Base-by-base conservation (phyloP, 2,329 filamentous ascomycete species). In the Massarina eburnea region DNA sequence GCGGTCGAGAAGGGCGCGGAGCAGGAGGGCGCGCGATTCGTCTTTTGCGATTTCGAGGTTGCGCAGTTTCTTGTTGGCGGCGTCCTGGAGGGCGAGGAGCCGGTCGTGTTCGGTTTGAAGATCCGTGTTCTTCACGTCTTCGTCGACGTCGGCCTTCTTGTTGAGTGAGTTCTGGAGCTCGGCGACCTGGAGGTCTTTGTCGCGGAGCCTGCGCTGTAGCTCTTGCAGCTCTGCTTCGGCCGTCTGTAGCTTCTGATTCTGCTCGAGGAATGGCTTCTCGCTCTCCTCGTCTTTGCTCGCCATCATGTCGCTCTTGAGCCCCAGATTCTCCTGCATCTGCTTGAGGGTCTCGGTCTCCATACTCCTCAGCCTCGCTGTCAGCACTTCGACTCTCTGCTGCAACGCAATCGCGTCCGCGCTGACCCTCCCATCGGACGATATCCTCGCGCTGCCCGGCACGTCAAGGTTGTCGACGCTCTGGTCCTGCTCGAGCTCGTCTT, bases 261-360 rank as follows among this genome's bases (percentile, higher is more conserved):
- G 68, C 39, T 71, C 64, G 6, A 71, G 55, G 42, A 71, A 71
- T 0, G 68, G 68, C 53, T 66, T 66, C 43, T 70, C 59, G 32
- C 55, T 67, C 17, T 64, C 58, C 33, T 70, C 65, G 37, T 71
- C 62, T 43, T 64, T 64, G 38, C 57, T 59, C 8, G 60, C 53
- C 59, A 68, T 67, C 41, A 72, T 58, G 20, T 72, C 67, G 4
- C 68, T 67, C 33, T 65, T 59, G 17, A 71, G 45, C 1, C 68
- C 68, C 8, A 71, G 44, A 41, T 71, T 71, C 43, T 74, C 71
- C 39, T 71, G 67, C 58, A 71, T 67, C 21, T 71, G 66, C 51
- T 73, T 70, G 22, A 74, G 62, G 19, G 70, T 73, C 43, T 73
- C 68, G 14, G 59, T 53, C 46, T 74, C 71, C 6, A 73, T 53